Base-by-base conservation (phyloP, 1,284 basidiomycete species). In the Schizopora paradoxa region DNA sequence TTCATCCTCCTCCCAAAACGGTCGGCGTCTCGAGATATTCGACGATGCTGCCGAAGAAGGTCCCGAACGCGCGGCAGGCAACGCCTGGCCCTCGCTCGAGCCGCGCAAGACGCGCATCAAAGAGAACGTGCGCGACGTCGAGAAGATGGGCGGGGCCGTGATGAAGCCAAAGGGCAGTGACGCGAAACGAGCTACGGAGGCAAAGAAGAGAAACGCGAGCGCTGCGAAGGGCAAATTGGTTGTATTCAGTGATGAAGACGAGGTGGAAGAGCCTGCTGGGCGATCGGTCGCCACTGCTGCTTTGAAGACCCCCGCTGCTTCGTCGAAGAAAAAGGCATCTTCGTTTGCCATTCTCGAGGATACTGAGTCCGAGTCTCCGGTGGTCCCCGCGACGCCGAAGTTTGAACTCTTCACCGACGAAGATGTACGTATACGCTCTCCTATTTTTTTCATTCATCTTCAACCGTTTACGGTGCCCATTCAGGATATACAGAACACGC, bases 51-150 rank as follows among this genome's bases (percentile, higher is more conserved):
- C 71, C 2, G 80, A 76, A 22, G 61, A 69, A 41, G 64, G 69
- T 8, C 68, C 65, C 16, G 68, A 69, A n/a, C 48, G 51, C 7
- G 56, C 61, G 23, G 54, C 63, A 25, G 36, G 41, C 13, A 73
- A 74, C 45, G 64, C 74, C 4, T 88, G 80, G 73, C 73, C 76
- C 18, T 85, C 86, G 48, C 61, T 88, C 1, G 86, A 83, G 14
- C 80, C 83, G 49, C 81, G 84, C 54, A 82, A 82, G 59, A 71
- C 78, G 7, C 74, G 85, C 41, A 67, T 85, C 49, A 88, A 87
- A 55, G 86, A 88, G 66, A 88, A 88, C 54, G 65, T 77, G 2
- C 76, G 74, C 4, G 81, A 82, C 59, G 73, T 76, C 16, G 76
- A 74, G 59, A 83, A 82, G 66, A 70, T 80, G 41, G 71, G 62